Conservation (phyloP, 331 rosid species). For the Ulmus americana region DNA sequence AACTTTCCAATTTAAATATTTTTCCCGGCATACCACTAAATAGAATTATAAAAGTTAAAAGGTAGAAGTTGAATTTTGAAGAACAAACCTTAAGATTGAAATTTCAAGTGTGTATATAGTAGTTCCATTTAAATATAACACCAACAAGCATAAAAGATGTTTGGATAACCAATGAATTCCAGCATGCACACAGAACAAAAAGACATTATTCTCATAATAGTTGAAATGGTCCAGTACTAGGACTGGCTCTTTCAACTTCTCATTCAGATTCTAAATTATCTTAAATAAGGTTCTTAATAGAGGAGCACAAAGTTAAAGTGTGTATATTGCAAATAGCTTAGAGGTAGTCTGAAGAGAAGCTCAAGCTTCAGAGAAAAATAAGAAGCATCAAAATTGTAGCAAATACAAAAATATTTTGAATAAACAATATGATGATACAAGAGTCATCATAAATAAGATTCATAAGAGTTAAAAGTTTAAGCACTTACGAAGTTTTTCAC, state of each 20-base stretch:
- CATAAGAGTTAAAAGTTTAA: constrained; percentile 17
- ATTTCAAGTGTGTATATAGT: neutral
- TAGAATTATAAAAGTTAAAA: neutral
- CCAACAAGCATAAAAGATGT: neutral
- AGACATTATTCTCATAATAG: neutral
- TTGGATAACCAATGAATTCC: neutral
- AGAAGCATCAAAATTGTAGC: neutral
- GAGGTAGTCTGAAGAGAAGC: neutral
- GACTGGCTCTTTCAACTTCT: neutral
- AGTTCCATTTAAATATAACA: neutral
- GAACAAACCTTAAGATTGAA: neutral
- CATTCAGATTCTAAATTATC: neutral
- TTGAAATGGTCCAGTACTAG: neutral
- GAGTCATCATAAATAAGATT: too few species aligned
- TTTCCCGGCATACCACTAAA: neutral
- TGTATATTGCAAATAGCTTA: neutral
- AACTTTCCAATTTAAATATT: neutral
- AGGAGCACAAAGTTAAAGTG: neutral
- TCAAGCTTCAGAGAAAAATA: neutral
- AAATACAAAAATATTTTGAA: too few species aligned
- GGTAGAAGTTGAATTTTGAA: neutral
- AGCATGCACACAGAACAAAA: neutral
- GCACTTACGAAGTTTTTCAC: constrained; percentile 73
- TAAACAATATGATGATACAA: too few species aligned
- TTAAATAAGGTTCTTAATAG: neutral